Percentiles rank a stretch among this genome's conserved stretches.
These are phyloP conservation scores for Gardenia jasminoides DNA, from an alignment of 257 asterid genomes.

Conservation along the genomic window DNA sequence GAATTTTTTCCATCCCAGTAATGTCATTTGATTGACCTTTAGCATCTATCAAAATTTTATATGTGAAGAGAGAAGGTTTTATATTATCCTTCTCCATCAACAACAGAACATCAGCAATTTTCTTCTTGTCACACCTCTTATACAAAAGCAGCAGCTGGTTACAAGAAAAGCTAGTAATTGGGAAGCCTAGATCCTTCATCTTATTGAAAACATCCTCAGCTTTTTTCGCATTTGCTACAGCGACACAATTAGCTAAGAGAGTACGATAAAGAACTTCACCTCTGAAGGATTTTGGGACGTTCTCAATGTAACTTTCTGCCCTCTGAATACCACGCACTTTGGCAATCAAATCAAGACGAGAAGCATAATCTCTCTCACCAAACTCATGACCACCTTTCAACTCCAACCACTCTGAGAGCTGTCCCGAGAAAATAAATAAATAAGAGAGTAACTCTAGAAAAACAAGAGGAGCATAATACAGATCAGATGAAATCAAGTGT, in stretches of 20 bases:
- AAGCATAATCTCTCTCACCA: conserved; percentile 42
- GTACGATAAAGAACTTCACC: conserved; percentile 58
- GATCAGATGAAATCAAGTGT: not conserved
- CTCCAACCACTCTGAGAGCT: conserved; percentile 79
- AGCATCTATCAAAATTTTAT: conserved; percentile 49
- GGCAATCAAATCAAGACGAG: conserved; percentile 67
- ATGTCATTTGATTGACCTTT: conserved; percentile 64
- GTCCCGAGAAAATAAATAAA: conserved; percentile 30
- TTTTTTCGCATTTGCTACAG: conserved; percentile 37
- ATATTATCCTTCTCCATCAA: conserved; percentile 68
- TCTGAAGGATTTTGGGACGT: conserved; percentile 60
- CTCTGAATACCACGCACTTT: conserved; percentile 52
- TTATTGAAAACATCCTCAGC: conserved; percentile 62
- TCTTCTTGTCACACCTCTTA: conserved; percentile 52
- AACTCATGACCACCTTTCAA: conserved; percentile 42
- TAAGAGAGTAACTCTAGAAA: not conserved
- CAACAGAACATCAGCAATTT: conserved; percentile 60
- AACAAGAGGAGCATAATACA: not conserved
- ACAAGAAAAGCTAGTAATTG: conserved; percentile 48
- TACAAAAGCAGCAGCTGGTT: conserved; percentile 72
- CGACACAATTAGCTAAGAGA: conserved; percentile 58
- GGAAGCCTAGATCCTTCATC: conserved; percentile 56
- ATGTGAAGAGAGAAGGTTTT: conserved; percentile 58
- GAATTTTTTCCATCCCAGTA: conserved; percentile 60
- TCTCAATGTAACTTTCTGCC: conserved; percentile 55